Conservation (phyloP, 2,329 filamentous ascomycete species). For the Colletotrichum sansevieriae region DNA sequence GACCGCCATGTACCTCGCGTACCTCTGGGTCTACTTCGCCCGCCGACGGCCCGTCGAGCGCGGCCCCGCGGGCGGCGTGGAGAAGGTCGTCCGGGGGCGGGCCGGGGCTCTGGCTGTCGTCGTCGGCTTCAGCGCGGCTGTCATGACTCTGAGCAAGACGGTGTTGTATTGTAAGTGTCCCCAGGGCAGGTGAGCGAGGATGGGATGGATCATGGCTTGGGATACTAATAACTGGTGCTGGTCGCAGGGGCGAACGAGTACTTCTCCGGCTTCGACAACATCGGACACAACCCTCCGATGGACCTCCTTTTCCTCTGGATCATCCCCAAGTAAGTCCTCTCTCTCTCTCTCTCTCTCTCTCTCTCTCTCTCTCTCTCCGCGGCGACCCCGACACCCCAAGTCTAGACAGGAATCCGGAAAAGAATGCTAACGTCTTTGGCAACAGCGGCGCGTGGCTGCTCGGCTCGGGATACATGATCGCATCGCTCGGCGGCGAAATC, state of each 20-base stretch:
- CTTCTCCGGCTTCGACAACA: slow-evolving; percentile 67
- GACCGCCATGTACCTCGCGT: slow-evolving; percentile 70
- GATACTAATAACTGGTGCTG: not conserved
- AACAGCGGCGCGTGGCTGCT: slow-evolving; percentile 68
- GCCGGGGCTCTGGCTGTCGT: slow-evolving; percentile 60
- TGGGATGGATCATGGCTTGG: not conserved
- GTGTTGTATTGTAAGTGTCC: slow-evolving; percentile 66
- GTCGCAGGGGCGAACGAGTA: slow-evolving; percentile 67
- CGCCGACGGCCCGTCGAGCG: slow-evolving; percentile 42
- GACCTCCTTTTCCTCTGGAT: slow-evolving; percentile 67
- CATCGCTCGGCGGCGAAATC: slow-evolving; percentile 62
- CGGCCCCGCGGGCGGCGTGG: slow-evolving; percentile 44
- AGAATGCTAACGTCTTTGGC: not conserved
- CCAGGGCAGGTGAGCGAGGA: too few relatives aligned
- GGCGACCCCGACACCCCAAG: not conserved
- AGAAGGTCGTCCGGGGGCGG: slow-evolving; percentile 56
- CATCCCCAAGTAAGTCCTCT: slow-evolving; percentile 66
- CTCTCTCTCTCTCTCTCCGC: too few relatives aligned
- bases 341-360: too few relatives aligned
- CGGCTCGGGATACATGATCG: slow-evolving; percentile 65
- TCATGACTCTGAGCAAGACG: slow-evolving; percentile 75
- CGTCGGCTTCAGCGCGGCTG: slow-evolving; percentile 64
- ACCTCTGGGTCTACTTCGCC: slow-evolving; percentile 61
- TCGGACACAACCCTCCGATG: slow-evolving; percentile 65
- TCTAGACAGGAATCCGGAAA: not conserved